Evolutionary conservation across 164 flowering plant genomes (phyloP).

Genomic region (Berberis thunbergii): DNA sequence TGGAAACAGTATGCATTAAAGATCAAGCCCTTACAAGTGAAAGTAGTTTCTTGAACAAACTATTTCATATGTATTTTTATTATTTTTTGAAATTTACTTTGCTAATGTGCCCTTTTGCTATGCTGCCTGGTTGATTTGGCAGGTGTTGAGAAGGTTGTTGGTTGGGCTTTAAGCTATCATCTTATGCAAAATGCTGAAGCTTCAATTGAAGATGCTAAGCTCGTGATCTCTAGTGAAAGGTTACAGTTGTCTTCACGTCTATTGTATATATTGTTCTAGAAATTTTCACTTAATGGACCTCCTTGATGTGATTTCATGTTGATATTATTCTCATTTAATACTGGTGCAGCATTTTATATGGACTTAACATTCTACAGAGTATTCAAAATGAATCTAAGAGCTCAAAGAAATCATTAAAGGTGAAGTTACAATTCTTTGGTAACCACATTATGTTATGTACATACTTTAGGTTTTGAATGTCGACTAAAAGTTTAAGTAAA

Average conservation of each 20-base stretch:
- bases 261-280: neutral
- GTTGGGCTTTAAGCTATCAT: constrained; percentile 85
- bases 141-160: constrained; percentile 76
- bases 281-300: neutral
- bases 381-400: constrained; percentile 65
- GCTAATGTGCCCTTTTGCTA: neutral
- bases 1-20: constrained; percentile 58
- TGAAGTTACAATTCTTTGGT: constrained; percentile 9
- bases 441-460: neutral
- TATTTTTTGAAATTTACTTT: neutral
- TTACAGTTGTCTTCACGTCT: constrained; percentile 6
- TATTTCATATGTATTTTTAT: neutral
- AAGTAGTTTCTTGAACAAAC: constrained; percentile 24
- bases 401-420: constrained; percentile 81
- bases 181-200: constrained; percentile 50
- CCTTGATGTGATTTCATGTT: neutral
- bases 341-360: constrained; percentile 64
- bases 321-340: constrained; percentile 2
- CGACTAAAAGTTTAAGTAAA: no score
- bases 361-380: constrained; percentile 56
- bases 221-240: constrained; percentile 69
- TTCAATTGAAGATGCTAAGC: constrained; percentile 44
- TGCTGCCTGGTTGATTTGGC: constrained; percentile 8
- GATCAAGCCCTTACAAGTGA: constrained; percentile 77
- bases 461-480: no score